A percentile compares a stretch with the other conserved stretches of the same genome.
Evolutionary conservation across 2,329 filamentous ascomycete genomes (phyloP).

Genomic region (Escovopsis sp.): DNA sequence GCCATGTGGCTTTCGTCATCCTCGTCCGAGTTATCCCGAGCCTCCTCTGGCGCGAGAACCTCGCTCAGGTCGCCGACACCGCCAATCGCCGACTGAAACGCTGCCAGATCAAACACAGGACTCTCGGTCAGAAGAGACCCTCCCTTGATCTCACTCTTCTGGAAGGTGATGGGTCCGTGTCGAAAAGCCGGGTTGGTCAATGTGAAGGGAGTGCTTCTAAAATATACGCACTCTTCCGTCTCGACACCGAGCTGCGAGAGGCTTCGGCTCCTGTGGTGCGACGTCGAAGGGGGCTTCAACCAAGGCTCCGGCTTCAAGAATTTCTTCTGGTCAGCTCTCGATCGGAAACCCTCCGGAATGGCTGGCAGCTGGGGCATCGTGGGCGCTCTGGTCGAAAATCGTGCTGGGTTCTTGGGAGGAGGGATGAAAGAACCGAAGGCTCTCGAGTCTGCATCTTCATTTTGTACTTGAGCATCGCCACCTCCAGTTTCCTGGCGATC

Average conservation of each 20-base stretch:
- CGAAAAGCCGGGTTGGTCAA: constrained; percentile 32
- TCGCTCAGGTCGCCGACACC: constrained; percentile 31
- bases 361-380: constrained; percentile 9
- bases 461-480: not conserved
- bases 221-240: constrained; percentile 30
- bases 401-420: constrained; percentile 11
- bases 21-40: not conserved
- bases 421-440: not conserved
- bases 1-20: constrained; percentile 21
- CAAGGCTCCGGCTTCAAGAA: constrained; percentile 1
- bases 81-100: constrained; percentile 51
- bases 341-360: constrained; percentile 11
- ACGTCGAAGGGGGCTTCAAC: not conserved
- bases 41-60: not conserved
- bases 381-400: constrained; percentile 5
- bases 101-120: constrained; percentile 36
- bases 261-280: constrained; percentile 3
- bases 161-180: constrained; percentile 41
- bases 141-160: constrained; percentile 27
- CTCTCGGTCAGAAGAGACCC: constrained; percentile 15
- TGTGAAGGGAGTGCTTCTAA: constrained; percentile 34
- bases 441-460: not conserved
- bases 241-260: constrained; percentile 17
- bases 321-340: constrained; percentile 6
- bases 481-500: not conserved